Evolutionary conservation across 2,329 filamentous ascomycete genomes (phyloP), one percentile per base, ranked within the genome.

Genomic region (Penicillium sclerotiorum): DNA sequence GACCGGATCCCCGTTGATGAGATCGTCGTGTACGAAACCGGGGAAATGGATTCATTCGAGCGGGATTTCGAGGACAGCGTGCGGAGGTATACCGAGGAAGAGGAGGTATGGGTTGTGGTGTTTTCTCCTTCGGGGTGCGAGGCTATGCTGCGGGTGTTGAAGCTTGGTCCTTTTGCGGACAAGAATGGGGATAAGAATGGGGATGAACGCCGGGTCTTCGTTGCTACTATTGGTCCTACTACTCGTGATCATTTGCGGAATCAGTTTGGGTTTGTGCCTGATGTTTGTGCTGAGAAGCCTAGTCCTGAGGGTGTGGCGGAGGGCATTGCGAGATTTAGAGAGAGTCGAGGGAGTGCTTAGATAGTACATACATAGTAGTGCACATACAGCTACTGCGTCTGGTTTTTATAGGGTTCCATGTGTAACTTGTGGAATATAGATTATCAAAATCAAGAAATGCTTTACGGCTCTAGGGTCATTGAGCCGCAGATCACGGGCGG

Each of bases 201-300:
- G 13, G 23, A 48, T 21, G 35, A 23, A 49, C 44, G 50, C 45
- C 56, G 39, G 40, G 49, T 85, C 1, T 84, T 82, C 55, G 77
- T 97, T 53, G 90, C 87, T 12, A 95, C 92, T 0, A 99, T 99
- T 70, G 94, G 94, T 1, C 93, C 94, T 11, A 99, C 94, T 15
- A 99, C 94, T 9, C 80, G 86, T 55, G 85, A 91, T 59, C 85
- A 90, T 71, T 73, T 99, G 45, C 56, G 60, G 7, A 58, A 55
- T 30, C 65, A 66, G 18, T 74, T 71, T 61, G 73, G 69, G 17
- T 71, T 78, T 53, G 68, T 73, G 49, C 67, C 74, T 4, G 73
- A 80, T 64, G 73, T 77, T n/a, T 95, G 88, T 69, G 89, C 94
- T 1, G 82, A 83, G 62, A 86, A 80, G 62, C 94, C 94, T 1